Evolutionary conservation across 1,284 basidiomycete genomes (phyloP).

Genomic region (Ceratorhiza oryzae-sativae): DNA sequence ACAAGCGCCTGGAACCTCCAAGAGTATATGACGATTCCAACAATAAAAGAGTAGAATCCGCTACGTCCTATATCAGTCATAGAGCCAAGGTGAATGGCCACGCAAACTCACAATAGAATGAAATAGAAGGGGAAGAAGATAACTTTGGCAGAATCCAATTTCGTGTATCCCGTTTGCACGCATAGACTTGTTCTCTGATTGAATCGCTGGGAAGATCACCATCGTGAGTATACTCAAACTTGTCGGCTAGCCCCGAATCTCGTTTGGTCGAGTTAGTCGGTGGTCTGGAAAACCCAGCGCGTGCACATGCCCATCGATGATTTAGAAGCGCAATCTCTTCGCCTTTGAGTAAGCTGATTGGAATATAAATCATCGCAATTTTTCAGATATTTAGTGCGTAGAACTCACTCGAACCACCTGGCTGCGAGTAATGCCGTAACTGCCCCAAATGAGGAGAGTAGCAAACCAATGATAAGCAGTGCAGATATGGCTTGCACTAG

Average conservation of each 20-base stretch:
- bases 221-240: conserved; percentile 1
- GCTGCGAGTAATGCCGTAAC: conserved; percentile 26
- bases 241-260: neutral
- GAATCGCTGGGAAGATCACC: neutral
- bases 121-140: neutral
- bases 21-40: conserved; percentile 15
- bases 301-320: conserved; percentile 13
- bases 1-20: conserved; percentile 9
- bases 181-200: neutral
- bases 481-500: conserved; percentile 2
- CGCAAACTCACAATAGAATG: neutral
- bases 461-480: conserved; percentile 15
- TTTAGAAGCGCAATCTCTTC: conserved; percentile 19
- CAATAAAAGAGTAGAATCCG: conserved; percentile 20
- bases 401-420: conserved; percentile 37
- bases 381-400: neutral
- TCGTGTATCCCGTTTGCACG: neutral
- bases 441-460: conserved; percentile 28
- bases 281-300: neutral
- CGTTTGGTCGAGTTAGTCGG: neutral
- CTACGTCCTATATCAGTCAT: neutral
- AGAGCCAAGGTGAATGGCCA: too few relatives aligned
- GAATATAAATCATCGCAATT: too few relatives aligned
- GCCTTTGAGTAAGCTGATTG: conserved; percentile 1
- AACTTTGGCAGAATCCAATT: conserved; percentile 11